A percentile compares a stretch with the other conserved stretches of the same genome.
Conservation (phyloP, 2,329 filamentous ascomycete species). For the Cladorrhinum sp. region DNA sequence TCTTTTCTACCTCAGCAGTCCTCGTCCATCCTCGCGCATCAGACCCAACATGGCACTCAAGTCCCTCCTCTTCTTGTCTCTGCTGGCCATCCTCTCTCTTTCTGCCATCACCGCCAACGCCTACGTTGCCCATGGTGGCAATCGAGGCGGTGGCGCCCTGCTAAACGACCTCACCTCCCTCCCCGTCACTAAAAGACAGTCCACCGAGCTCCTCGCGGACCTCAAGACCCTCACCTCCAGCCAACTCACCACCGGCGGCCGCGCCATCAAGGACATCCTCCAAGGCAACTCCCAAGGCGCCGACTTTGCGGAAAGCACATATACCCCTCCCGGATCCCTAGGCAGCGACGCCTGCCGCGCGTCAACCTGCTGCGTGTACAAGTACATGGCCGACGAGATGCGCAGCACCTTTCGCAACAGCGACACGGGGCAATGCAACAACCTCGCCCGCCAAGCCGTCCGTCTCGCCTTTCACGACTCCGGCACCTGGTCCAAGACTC, state of each 20-base stretch:
- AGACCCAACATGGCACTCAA: neutral
- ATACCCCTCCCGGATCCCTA: neutral
- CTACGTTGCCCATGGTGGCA: neutral
- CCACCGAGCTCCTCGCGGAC: slow-evolving; percentile 1
- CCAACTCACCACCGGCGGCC: neutral
- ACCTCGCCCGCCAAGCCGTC: slow-evolving; percentile 13
- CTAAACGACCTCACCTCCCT: neutral
- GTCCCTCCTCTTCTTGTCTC: neutral
- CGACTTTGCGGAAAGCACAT: no score
- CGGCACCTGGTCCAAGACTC: slow-evolving; percentile 9
- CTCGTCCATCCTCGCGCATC: neutral
- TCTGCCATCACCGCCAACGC: neutral
- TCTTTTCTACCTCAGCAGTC: neutral
- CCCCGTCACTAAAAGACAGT: neutral
- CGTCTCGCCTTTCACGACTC: slow-evolving; percentile 20
- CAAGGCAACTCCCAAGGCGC: neutral
- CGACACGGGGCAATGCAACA: slow-evolving; percentile 2
- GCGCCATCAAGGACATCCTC: slow-evolving; percentile 11
- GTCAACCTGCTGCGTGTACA: slow-evolving; percentile 14
- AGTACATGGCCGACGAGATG: slow-evolving; percentile 13
- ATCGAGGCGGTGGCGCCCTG: no score
- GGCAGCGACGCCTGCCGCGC: neutral
- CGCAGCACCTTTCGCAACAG: neutral
- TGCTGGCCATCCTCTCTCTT: neutral
- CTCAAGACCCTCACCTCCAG: neutral